Conservation (phyloP, 768 basidiomycete genomes). For the Russula virescens region DNA sequence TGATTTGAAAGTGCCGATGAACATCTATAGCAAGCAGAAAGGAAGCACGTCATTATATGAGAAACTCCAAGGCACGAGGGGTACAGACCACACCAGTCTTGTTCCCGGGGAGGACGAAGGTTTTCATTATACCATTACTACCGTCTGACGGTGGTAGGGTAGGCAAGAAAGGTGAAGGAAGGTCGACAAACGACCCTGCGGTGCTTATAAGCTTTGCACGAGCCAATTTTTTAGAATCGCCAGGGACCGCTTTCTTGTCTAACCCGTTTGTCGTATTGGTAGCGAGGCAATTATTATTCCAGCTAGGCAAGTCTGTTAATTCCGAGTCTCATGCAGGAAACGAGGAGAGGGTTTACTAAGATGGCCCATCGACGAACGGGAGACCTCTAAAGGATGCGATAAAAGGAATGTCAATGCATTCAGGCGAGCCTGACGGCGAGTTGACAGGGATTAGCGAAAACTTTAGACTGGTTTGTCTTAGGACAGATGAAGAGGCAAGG, state of each 20-base stretch:
- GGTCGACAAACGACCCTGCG: no score
- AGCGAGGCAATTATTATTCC: conserved; percentile 53
- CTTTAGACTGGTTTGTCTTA: conserved; percentile 42
- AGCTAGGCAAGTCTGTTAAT: conserved; percentile 34
- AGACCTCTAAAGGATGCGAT: conserved; percentile 42
- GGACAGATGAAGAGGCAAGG: conserved; percentile 49
- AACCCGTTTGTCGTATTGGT: conserved; percentile 46
- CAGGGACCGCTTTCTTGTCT: conserved; percentile 33
- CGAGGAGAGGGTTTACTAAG: conserved; percentile 39
- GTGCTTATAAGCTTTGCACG: no score
- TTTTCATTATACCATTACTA: conserved; percentile 48
- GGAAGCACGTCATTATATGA: not conserved
- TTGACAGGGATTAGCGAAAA: conserved; percentile 45
- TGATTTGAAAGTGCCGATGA: conserved; percentile 49
- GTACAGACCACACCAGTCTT: conserved; percentile 53
- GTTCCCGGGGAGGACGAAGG: conserved; percentile 49
- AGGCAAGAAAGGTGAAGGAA: conserved; percentile 46
- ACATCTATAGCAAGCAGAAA: conserved; percentile 39
- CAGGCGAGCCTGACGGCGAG: conserved; percentile 36
- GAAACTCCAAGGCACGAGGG: not conserved
- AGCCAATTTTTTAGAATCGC: no score
- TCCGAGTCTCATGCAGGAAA: not conserved
- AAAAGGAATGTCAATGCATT: conserved; percentile 50
- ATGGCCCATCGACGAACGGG: conserved; percentile 45
- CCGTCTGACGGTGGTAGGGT: conserved; percentile 41